Percentiles rank a stretch among this genome's conserved stretches.
Evolutionary conservation across 805 yeast genomes (phyloP).

Genomic region (Yamadazyma olivae): DNA sequence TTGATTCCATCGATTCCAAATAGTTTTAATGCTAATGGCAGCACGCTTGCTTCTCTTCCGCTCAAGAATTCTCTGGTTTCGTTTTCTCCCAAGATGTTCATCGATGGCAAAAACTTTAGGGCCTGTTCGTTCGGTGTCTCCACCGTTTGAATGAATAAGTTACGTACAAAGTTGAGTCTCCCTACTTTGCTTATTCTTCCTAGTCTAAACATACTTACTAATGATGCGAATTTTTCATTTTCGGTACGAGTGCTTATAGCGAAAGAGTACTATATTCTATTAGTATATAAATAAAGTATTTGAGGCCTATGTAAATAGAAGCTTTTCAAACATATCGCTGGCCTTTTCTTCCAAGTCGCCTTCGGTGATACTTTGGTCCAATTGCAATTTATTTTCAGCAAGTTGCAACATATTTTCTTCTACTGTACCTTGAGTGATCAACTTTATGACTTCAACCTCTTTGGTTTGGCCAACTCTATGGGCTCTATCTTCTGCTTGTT

Average conservation of each 20-base stretch:
- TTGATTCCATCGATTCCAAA: constrained; percentile 74
- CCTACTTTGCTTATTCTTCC: background rate
- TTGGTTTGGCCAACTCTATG: constrained; percentile 94
- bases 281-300: no score
- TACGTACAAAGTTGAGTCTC: constrained; percentile 13
- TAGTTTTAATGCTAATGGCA: constrained; percentile 75
- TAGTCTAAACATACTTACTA: background rate
- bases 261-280: no score
- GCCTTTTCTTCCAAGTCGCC: constrained; percentile 52
- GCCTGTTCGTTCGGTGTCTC: constrained; percentile 88
- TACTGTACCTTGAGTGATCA: constrained; percentile 71
- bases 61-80: constrained; percentile 69
- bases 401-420: constrained; percentile 86
- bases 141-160: constrained; percentile 72
- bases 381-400: constrained; percentile 86
- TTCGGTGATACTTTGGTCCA: constrained; percentile 64
- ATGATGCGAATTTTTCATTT: no score
- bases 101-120: constrained; percentile 76
- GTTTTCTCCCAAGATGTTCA: constrained; percentile 57
- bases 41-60: constrained; percentile 71
- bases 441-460: constrained; percentile 74
- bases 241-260: no score
- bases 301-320: constrained; percentile 33
- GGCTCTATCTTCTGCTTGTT: constrained; percentile 98
- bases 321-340: constrained; percentile 48